These are phyloP conservation scores for Petrea volubilis DNA, from an alignment of 257 asterid species.

Conservation along the genomic window DNA sequence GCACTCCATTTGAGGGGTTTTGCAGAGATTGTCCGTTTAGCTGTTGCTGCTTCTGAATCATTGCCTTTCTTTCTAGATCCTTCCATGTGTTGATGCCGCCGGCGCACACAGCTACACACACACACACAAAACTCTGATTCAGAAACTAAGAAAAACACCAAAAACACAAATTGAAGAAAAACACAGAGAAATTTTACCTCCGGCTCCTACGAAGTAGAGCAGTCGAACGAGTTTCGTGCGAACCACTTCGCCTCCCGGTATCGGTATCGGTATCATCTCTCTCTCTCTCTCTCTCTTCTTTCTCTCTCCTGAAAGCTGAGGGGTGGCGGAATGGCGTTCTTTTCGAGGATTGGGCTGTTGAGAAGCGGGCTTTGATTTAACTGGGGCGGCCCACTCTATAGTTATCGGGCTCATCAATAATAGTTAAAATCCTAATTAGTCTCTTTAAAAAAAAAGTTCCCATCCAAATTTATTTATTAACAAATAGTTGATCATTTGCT, in stretches of 20 bases:
- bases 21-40: conserved; percentile 19
- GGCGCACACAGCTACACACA: conserved; percentile 42
- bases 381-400: not conserved
- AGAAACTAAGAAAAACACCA: not conserved
- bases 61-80: conserved; percentile 45
- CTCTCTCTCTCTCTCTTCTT: not conserved
- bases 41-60: conserved; percentile 41
- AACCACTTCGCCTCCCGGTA: conserved; percentile 45
- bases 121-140: not conserved
- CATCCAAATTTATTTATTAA: too few species aligned
- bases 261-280: conserved; percentile 20
- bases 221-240: conserved; percentile 49
- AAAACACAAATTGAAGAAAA: not conserved
- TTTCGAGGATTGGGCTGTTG: not conserved
- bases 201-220: conserved; percentile 59
- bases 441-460: too few species aligned
- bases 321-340: not conserved
- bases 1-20: conserved; percentile 35
- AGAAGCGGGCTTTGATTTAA: not conserved
- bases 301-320: not conserved
- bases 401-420: not conserved
- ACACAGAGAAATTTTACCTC: conserved; percentile 31
- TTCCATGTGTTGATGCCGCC: conserved; percentile 60
- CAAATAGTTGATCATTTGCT: too few species aligned
- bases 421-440: too few species aligned